Conservation (phyloP, 345 rosid genomes). For the Salix koriyanagi region DNA sequence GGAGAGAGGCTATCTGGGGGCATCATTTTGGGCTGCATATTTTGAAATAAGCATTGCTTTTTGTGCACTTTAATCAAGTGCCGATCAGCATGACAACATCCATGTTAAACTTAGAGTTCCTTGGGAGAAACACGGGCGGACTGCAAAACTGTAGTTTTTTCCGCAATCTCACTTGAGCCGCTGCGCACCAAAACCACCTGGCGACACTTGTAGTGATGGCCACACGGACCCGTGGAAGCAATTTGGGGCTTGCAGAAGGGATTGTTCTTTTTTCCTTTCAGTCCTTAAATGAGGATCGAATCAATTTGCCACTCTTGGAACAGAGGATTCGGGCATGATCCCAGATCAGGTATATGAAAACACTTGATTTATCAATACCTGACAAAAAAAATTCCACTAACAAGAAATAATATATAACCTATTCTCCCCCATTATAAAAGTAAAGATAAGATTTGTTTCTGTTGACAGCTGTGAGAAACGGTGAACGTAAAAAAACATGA, state of each 20-base stretch:
- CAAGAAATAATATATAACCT: not conserved
- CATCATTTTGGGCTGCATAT: constrained; percentile 74
- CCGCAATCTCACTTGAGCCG: not conserved
- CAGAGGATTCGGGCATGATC: not conserved
- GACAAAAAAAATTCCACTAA: not conserved
- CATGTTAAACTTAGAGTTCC: not conserved
- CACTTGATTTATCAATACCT: not conserved
- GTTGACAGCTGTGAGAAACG: not conserved
- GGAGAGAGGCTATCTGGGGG: constrained; percentile 70
- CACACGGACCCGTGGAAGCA: not conserved
- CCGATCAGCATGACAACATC: not conserved
- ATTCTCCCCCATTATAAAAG: not conserved
- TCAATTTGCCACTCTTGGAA: not conserved
- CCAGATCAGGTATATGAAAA: not conserved
- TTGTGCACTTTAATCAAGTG: not conserved
- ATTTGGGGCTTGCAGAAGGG: not conserved
- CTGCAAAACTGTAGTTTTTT: not conserved
- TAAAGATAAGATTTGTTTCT: not conserved
- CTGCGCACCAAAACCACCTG: not conserved
- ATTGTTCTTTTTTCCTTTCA: not conserved
- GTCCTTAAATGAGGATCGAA: not conserved
- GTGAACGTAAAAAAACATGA: not conserved
- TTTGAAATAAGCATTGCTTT: not conserved
- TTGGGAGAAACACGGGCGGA: not conserved
- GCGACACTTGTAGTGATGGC: not conserved